phyloP scores from a whole-genome alignment of 208 protist genomes.

The Naegleria lovaniensis region DNA sequence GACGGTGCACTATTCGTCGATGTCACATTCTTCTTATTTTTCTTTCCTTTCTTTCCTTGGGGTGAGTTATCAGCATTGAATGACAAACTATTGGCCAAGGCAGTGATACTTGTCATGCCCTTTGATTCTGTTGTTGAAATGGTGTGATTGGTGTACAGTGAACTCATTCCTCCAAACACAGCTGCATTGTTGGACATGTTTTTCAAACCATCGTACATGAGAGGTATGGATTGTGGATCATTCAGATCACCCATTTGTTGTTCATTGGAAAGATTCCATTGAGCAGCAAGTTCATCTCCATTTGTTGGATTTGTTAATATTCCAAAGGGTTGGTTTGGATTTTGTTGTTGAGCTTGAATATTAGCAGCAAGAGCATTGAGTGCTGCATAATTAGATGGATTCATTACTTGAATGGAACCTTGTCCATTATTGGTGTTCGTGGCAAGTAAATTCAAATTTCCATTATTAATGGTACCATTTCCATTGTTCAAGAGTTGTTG shows the following conservation, averaged over 20 bases:
- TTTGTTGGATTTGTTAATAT: background rate
- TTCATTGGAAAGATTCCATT: background rate
- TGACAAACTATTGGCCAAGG: background rate
- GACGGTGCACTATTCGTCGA: background rate
- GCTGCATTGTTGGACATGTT: too few relatives aligned
- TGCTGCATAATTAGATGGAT: too few relatives aligned
- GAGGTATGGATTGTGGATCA: background rate
- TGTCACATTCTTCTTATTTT: background rate
- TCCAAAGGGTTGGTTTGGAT: background rate
- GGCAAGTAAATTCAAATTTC: background rate
- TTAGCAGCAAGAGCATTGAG: too few relatives aligned
- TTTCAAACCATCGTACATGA: background rate
- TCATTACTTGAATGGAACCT: background rate
- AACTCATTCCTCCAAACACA: background rate
- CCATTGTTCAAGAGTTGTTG: background rate
- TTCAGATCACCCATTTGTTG: background rate
- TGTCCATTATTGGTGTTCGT: background rate
- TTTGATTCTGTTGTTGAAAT: background rate
- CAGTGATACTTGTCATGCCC: background rate
- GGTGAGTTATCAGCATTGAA: background rate
- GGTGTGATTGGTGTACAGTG: background rate
- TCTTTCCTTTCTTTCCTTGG: background rate
- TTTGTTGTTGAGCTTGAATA: background rate
- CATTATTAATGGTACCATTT: background rate
- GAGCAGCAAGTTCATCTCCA: background rate